Evolutionary conservation across 192 early-diverging fungal species (phyloP), one percentile per base, ranked within the genome.

Genomic region (Gigaspora rosea): DNA sequence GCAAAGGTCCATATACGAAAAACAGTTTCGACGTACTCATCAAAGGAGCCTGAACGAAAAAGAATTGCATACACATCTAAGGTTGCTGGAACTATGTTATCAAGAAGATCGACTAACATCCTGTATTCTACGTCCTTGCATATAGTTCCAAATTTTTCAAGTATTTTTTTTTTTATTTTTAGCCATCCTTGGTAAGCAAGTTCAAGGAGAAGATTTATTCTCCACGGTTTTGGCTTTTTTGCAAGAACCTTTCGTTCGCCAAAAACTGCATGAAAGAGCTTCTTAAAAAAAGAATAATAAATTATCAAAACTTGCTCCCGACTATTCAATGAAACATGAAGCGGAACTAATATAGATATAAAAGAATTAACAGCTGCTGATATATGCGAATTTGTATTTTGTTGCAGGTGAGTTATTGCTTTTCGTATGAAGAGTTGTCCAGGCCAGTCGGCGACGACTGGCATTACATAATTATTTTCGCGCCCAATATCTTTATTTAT

Each of bases 271-370:
- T 54, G 51, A 52, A 52, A 51, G 20, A 71, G 9, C 36, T 67
- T 36, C 3, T 63, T 9, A 33, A 62, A 36, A 66, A 66, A 66
- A 36, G 64, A 15, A 47, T 66, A 66, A 3, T 66, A 58, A 16
- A 58, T 20, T 16, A 58, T 58, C 4, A 58, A 4, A n/a, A 66
- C 41, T 46, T 66, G 64, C 2, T 66, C 12, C 0, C 0, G 33
- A 66, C 41, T 66, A 18, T 66, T 70, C 8, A 52, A 22, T 1
- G 50, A 70, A 9, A 70, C 20, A 70, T 70, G 50, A 11, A 70
- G 49, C 8, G n/a, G 50, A 70, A 0, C 68, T 52, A 70, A 52
- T 15, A 70, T 70, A 11, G 68, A 20, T 32, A 70, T 52, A 33
- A 70, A 70, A 4, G 49, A 20, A 50, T 70, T 35, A 70, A 70